Percentiles rank a stretch among this genome's conserved stretches.
Conservation (phyloP, 2,329 filamentous ascomycete species). For the Monosporascus sp. region DNA sequence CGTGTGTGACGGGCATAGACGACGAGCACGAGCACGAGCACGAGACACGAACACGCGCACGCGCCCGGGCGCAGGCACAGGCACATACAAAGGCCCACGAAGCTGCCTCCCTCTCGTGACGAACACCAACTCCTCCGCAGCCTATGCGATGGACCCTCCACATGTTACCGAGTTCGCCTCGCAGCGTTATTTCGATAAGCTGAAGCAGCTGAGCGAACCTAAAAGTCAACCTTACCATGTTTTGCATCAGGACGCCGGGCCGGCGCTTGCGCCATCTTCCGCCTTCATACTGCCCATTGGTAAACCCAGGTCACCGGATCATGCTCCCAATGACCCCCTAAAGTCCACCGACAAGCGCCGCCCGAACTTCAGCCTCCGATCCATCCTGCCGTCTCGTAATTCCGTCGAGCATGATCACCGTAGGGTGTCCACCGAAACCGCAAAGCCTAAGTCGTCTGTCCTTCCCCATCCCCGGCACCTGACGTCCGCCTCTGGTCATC, state of each 20-base stretch:
- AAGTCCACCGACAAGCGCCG: conserved; percentile 24
- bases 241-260: conserved; percentile 18
- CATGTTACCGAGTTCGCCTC: conserved; percentile 64
- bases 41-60: background rate
- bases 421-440: conserved; percentile 18
- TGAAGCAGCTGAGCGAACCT: conserved; percentile 49
- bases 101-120: conserved; percentile 1
- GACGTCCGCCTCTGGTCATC: background rate
- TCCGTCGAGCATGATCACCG: conserved; percentile 26
- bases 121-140: background rate
- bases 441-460: conserved; percentile 21
- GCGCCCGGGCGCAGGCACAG: too few species aligned
- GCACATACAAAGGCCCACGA: too few species aligned
- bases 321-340: conserved; percentile 28
- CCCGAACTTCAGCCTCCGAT: conserved; percentile 24
- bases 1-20: conserved; percentile 13
- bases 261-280: conserved; percentile 28
- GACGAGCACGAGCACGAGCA: background rate
- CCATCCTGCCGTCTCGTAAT: conserved; percentile 25
- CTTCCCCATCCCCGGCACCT: background rate
- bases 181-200: conserved; percentile 58
- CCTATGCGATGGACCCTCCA: conserved; percentile 51
- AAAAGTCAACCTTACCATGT: conserved; percentile 36
- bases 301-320: conserved; percentile 25
- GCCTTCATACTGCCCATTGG: conserved; percentile 46